A percentile compares a stretch with the other conserved stretches of the same genome.
Evolutionary conservation across 2,329 filamentous ascomycete species (phyloP).

Genomic region (Hymenoscyphus fructigenus): DNA sequence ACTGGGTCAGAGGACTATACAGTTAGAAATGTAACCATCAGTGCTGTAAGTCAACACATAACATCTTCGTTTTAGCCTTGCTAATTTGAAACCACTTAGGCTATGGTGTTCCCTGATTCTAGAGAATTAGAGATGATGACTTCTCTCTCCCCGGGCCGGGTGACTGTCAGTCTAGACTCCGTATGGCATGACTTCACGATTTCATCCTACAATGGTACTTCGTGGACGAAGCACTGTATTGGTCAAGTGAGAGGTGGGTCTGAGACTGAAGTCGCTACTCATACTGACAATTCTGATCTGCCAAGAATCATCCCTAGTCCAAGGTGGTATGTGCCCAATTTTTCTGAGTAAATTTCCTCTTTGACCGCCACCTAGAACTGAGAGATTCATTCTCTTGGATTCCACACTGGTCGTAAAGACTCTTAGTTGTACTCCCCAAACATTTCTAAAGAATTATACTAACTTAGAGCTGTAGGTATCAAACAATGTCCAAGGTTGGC

Average conservation of each 20-base stretch:
- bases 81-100: slow-evolving; percentile 10
- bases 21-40: slow-evolving; percentile 9
- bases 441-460: no score
- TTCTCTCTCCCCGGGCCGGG: slow-evolving; percentile 22
- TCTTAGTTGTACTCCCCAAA: no score
- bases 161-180: slow-evolving; percentile 27
- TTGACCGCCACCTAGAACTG: not conserved
- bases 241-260: slow-evolving; percentile 25
- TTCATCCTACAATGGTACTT: slow-evolving; percentile 28
- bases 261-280: not conserved
- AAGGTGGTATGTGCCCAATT: slow-evolving; percentile 7
- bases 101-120: slow-evolving; percentile 26
- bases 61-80: not conserved
- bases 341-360: slow-evolving; percentile 8
- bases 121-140: slow-evolving; percentile 32
- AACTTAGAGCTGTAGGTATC: not conserved
- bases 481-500: slow-evolving; percentile 20
- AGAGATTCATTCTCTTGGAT: no score
- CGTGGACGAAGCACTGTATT: slow-evolving; percentile 35
- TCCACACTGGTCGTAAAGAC: no score
- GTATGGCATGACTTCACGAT: slow-evolving; percentile 36
- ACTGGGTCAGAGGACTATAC: slow-evolving; percentile 23
- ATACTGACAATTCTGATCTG: not conserved
- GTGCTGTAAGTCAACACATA: not conserved
- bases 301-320: not conserved